phyloP scores from a whole-genome alignment of 2,329 filamentous ascomycete species.

The Curvularia sp. region DNA sequence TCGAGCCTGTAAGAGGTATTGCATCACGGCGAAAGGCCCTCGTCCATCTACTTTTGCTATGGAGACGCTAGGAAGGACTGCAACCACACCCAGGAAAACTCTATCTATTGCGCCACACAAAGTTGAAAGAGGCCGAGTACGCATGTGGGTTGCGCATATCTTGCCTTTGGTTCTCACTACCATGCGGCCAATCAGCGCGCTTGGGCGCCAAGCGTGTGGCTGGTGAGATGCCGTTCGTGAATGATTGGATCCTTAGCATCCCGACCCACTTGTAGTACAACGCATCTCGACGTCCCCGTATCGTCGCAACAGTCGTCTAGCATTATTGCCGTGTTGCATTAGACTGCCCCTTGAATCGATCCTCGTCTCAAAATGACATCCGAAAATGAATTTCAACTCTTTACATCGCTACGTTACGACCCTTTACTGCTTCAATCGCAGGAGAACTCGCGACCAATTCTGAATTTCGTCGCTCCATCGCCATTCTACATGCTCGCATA shows the following conservation, averaged over 20 bases:
- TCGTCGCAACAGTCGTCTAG: not conserved
- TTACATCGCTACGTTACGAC: slow-evolving; percentile 52
- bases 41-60: not conserved
- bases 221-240: not conserved
- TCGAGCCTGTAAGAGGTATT: not conserved
- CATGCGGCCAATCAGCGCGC: not conserved
- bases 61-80: not conserved
- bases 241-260: not conserved
- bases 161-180: not conserved
- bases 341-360: not conserved
- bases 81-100: not conserved
- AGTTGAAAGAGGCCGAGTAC: not conserved
- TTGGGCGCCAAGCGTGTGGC: not conserved
- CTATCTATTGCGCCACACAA: not conserved
- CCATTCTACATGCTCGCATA: slow-evolving; percentile 81
- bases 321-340: not conserved
- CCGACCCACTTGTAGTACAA: slow-evolving; percentile 1
- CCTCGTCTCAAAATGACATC: slow-evolving; percentile 25
- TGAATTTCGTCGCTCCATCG: slow-evolving; percentile 62
- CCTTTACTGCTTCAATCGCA: slow-evolving; percentile 43
- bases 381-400: slow-evolving; percentile 45
- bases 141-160: not conserved
- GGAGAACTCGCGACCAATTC: slow-evolving; percentile 55
- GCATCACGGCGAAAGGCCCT: not conserved
- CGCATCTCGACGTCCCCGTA: not conserved